Conservation (phyloP, 108 stramenopile species). For the Ochromonas danica region DNA sequence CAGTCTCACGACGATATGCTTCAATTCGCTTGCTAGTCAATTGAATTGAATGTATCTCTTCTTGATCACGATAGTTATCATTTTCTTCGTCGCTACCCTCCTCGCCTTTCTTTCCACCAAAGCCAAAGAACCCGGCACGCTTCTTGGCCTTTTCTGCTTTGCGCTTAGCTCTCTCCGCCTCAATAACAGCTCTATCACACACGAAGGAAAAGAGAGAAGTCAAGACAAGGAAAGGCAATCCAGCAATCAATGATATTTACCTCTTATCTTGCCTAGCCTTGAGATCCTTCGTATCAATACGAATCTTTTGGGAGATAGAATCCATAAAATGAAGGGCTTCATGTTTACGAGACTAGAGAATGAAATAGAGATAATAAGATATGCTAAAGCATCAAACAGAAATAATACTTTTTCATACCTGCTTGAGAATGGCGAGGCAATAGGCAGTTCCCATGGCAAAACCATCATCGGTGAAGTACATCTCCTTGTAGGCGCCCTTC, state of each 20-base stretch:
- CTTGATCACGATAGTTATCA: slow-evolving; percentile 46
- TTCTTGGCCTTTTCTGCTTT: slow-evolving; percentile 54
- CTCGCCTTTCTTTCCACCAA: background rate
- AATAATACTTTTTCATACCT: slow-evolving; percentile 45
- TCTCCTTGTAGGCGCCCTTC: slow-evolving; percentile 47
- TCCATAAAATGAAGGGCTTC: slow-evolving; percentile 65
- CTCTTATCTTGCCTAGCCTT: slow-evolving; percentile 43
- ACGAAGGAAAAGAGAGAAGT: slow-evolving; percentile 5
- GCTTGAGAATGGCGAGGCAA: slow-evolving; percentile 53
- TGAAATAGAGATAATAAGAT: background rate
- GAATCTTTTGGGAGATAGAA: slow-evolving; percentile 51
- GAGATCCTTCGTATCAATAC: slow-evolving; percentile 34
- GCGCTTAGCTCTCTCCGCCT: slow-evolving; percentile 33
- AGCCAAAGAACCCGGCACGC: slow-evolving; percentile 47
- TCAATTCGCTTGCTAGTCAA: slow-evolving; percentile 57
- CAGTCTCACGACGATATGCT: slow-evolving; percentile 59
- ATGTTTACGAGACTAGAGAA: background rate
- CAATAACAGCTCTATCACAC: slow-evolving; percentile 40
- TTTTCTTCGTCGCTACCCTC: slow-evolving; percentile 41
- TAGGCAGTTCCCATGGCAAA: slow-evolving; percentile 68
- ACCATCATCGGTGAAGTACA: slow-evolving; percentile 71
- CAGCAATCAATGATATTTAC: too few relatives aligned
- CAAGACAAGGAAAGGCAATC: too few relatives aligned
- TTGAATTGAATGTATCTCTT: slow-evolving; percentile 46
- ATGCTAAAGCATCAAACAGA: background rate